Conservation (phyloP, 2,329 filamentous ascomycete genomes). For the Geosmithia morbida region DNA sequence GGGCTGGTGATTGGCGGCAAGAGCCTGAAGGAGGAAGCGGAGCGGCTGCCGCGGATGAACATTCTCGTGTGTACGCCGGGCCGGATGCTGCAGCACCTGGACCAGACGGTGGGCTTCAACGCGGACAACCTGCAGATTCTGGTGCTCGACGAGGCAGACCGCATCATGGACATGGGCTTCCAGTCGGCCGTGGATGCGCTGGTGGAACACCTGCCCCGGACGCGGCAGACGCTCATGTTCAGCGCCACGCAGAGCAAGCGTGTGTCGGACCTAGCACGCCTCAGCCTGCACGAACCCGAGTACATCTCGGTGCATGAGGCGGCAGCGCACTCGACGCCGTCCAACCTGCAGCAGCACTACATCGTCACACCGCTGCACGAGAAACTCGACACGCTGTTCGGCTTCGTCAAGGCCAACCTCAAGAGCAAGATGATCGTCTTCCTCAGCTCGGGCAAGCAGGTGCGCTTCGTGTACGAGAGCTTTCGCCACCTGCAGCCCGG, state of each 20-base stretch:
- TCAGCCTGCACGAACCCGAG: conserved; percentile 81
- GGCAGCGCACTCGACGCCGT: conserved; percentile 65
- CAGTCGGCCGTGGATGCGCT: conserved; percentile 82
- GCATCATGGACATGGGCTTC: conserved; percentile 97
- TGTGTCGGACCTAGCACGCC: conserved; percentile 77
- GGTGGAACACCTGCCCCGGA: conserved; percentile 73
- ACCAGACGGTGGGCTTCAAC: conserved; percentile 82
- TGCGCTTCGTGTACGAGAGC: conserved; percentile 87
- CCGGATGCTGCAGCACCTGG: conserved; percentile 87
- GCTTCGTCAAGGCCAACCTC: conserved; percentile 80
- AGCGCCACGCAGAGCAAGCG: conserved; percentile 92
- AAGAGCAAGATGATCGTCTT: conserved; percentile 95
- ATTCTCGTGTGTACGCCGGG: conserved; percentile 93
- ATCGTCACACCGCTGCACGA: conserved; percentile 71
- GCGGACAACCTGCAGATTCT: conserved; percentile 85
- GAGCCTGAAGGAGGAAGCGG: conserved; percentile 72
- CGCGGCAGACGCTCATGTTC: conserved; percentile 85
- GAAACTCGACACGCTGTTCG: conserved; percentile 85
- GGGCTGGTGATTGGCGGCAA: conserved; percentile 91
- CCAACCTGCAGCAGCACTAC: conserved; percentile 80
- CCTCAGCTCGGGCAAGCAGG: conserved; percentile 87
- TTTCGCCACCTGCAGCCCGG: conserved; percentile 90
- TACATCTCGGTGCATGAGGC: conserved; percentile 90
- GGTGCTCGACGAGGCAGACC: conserved; percentile 88
- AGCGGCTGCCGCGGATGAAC: conserved; percentile 82